Base-by-base conservation (phyloP, 1,284 basidiomycete genomes). In the Phylloporus sp. region DNA sequence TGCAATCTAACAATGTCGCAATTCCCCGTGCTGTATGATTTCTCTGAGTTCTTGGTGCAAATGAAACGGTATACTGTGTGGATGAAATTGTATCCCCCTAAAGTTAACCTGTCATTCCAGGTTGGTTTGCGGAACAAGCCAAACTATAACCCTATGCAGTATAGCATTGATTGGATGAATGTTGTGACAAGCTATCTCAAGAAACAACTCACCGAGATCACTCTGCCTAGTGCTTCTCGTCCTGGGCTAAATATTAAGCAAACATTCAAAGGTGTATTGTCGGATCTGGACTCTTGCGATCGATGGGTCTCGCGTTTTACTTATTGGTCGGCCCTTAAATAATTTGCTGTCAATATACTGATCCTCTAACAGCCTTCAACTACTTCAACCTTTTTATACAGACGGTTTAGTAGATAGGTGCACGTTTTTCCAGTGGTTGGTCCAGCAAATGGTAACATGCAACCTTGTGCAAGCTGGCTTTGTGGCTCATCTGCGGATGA, bases 21-120 rank as follows among this genome's bases (percentile, higher is more conserved):
- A 87, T 96, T 49, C 85, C 90, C 2, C 84, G 98, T 31, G 98
- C 98, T 0, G 85, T 98, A 5, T 99, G 98, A 98, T 96, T 98
- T 75, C 86, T 98, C 34, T 86, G 96, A 18, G 93, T 96, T 1
- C 88, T 97, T 60, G 98, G 97, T n/a, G 94, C 93, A 2, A 96
- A 95, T 70, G 97, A 99, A 77, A 95, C 95, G 47, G 92, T 95
- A 71, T 24, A 57, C 52, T 31, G 17, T n/a, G n/a, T 31, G n/a
- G n/a, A 50, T 49, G 13, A 37, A 51, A 46, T 32, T 6, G 22
- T 24, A 8, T 15, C 32, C 40, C 50, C 29, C 34, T 7, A 3
- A 5, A 32, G 13, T 26, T 61, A 22, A 72, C 44, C 18, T 31
- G 22, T 53, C 53, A 51, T 28, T 49, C 24, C 50, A 92, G 85